These are phyloP conservation scores for Dendrobium officinale DNA, from an alignment of 106 monocot genomes.

Conservation along the genomic window DNA sequence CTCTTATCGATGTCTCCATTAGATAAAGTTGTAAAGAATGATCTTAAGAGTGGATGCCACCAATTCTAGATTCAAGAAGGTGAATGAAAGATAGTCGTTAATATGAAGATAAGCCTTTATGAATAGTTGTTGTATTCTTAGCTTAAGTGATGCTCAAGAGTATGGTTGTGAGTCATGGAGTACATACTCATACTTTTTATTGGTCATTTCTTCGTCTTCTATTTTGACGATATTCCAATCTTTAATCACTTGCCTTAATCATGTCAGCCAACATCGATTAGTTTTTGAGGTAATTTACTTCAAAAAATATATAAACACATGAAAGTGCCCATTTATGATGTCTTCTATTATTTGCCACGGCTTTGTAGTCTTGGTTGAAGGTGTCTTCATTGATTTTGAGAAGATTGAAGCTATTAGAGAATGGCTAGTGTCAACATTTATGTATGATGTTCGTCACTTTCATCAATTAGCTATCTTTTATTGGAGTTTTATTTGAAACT, in stretches of 20 bases:
- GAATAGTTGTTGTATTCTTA: neutral
- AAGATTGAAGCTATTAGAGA: neutral
- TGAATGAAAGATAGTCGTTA: neutral
- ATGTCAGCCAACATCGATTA: neutral
- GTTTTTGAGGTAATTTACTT: neutral
- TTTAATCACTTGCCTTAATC: neutral
- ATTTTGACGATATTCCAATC: neutral
- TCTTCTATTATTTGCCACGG: neutral
- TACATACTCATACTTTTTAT: neutral
- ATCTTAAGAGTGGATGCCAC: neutral
- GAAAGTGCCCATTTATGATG: neutral
- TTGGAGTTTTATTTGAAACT: neutral
- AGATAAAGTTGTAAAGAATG: neutral
- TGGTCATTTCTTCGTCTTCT: neutral
- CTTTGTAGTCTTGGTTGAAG: neutral
- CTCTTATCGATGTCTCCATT: too few relatives aligned
- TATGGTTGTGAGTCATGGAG: neutral
- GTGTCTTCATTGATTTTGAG: neutral
- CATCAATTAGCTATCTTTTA: neutral
- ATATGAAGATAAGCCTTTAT: neutral
- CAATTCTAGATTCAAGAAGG: neutral
- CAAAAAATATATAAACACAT: neutral
- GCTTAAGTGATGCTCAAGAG: neutral
- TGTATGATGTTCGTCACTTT: neutral
- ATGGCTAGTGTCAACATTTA: neutral